Conservation (phyloP, 768 basidiomycete species). For the Cystofilobasidium macerans region DNA sequence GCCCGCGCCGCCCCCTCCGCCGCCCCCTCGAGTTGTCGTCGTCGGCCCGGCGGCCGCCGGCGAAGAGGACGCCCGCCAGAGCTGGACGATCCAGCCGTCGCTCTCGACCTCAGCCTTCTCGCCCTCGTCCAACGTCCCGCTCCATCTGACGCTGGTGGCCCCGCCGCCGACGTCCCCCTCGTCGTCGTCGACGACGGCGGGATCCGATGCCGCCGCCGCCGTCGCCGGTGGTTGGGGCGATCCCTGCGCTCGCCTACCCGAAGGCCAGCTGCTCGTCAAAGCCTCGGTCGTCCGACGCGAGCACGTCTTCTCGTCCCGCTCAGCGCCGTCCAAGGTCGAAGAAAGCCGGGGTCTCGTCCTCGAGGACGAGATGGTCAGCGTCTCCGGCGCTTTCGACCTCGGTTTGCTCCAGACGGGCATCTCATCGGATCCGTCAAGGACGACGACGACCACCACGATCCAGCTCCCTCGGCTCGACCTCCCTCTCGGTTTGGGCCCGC, state of each 20-base stretch:
- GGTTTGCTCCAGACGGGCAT: background rate
- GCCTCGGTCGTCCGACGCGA: conserved; percentile 22
- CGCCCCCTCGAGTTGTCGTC: no score
- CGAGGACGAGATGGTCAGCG: conserved; percentile 23
- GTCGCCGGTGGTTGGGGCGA: no score
- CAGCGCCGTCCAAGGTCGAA: conserved; percentile 10
- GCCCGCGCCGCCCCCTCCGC: no score
- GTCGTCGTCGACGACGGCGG: no score
- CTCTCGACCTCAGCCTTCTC: conserved; percentile 24
- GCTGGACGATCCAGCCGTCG: conserved; percentile 18
- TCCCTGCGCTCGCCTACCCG: no score
- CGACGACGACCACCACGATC: no score
- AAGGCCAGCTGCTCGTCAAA: conserved; percentile 15
- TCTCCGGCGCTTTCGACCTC: conserved; percentile 18
- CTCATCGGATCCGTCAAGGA: background rate
- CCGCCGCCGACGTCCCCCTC: background rate
- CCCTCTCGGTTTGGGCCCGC: conserved; percentile 16
- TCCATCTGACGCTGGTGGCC: conserved; percentile 13
- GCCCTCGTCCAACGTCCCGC: conserved; percentile 24
- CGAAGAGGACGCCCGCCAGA: background rate
- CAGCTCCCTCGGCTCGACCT: conserved; percentile 21
- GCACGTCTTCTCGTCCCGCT: conserved; percentile 19
- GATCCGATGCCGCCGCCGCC: no score
- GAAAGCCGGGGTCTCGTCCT: conserved; percentile 15
- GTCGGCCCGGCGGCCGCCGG: no score